Conservation (phyloP, 176 grass and related monocot species). For the Carex littledalei region DNA sequence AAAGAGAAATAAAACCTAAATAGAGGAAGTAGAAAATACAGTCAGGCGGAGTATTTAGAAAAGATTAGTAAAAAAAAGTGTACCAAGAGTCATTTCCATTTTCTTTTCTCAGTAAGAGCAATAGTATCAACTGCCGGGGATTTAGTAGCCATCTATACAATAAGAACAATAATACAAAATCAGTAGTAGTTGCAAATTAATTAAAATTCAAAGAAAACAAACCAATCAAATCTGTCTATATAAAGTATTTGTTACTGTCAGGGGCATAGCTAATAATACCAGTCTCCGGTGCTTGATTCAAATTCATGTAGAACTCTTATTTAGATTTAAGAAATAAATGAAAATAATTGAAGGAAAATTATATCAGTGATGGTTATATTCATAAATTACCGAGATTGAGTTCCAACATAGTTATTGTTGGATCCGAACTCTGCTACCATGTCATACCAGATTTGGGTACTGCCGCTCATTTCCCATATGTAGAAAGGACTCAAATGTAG, state of each 20-base stretch:
- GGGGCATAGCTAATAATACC: background rate
- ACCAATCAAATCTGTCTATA: background rate
- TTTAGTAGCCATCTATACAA: slow-evolving; percentile 54
- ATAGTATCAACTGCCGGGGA: slow-evolving; percentile 58
- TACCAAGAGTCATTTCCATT: no score
- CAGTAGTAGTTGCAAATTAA: background rate
- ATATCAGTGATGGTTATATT: background rate
- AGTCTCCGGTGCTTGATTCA: background rate
- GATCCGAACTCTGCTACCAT: no score
- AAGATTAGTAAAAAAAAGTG: no score
- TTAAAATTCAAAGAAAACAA: background rate
- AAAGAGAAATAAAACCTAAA: no score
- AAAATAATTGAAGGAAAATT: background rate
- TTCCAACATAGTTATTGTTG: background rate
- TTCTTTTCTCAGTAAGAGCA: slow-evolving; percentile 33
- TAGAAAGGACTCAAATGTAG: no score
- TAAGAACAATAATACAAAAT: background rate
- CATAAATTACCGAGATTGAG: background rate
- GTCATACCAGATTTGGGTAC: no score
- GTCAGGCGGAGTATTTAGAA: no score
- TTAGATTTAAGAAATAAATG: background rate
- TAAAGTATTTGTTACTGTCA: background rate
- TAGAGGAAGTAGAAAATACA: no score
- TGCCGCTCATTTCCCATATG: no score
- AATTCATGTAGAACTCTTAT: background rate